Conservation (phyloP, 1,284 basidiomycete genomes). For the Trametes polyzona region DNA sequence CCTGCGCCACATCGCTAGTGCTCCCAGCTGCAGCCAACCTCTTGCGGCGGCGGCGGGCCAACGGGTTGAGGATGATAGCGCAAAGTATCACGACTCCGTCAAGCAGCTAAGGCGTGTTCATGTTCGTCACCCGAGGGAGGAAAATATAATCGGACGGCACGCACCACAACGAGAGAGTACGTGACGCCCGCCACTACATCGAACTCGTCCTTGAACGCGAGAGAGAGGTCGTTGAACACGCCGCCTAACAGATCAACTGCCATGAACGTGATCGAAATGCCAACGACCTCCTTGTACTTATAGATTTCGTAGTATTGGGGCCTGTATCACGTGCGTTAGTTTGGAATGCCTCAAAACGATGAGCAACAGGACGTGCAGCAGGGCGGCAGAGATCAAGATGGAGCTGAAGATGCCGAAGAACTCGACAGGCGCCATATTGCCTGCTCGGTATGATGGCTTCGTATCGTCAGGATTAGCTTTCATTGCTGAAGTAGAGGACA, state of each 20-base stretch:
- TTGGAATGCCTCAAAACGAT: background rate
- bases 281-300: constrained; percentile 69
- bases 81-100: constrained; percentile 62
- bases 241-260: constrained; percentile 73
- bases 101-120: constrained; percentile 47
- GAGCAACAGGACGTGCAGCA: constrained; percentile 49
- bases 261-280: constrained; percentile 77
- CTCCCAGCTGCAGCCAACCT: background rate
- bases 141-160: constrained; percentile 23
- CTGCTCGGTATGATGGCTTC: constrained; percentile 49
- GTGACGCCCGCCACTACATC: constrained; percentile 68
- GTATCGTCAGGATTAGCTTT: background rate
- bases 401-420: constrained; percentile 72
- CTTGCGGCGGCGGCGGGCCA: constrained; percentile 25
- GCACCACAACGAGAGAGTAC: constrained; percentile 63
- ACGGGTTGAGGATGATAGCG: constrained; percentile 66
- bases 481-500: background rate
- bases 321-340: constrained; percentile 17
- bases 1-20: background rate
- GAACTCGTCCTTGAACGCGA: constrained; percentile 69
- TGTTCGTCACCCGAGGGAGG: background rate
- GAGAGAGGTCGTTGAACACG: constrained; percentile 71
- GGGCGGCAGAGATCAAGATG: constrained; percentile 60
- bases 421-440: constrained; percentile 50
- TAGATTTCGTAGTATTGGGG: constrained; percentile 75